These are phyloP conservation scores for Alternaria consortialis DNA, from an alignment of 2,329 filamentous ascomycete species.

Conservation along the genomic window DNA sequence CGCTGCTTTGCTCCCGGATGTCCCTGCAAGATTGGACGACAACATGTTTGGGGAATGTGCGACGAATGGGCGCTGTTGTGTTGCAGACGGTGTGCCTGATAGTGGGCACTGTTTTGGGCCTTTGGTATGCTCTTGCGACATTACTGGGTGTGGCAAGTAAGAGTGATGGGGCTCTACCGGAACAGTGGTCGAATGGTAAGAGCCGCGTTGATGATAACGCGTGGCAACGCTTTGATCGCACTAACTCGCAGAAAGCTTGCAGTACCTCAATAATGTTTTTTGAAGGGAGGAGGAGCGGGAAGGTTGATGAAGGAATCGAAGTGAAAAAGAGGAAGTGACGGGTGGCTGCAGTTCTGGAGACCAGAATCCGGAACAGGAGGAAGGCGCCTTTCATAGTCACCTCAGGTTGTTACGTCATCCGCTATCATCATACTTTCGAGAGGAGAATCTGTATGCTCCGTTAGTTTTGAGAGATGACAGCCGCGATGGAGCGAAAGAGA, in stretches of 20 bases:
- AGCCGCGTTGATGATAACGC: background rate
- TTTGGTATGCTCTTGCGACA: background rate
- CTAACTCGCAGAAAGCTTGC: accelerated
- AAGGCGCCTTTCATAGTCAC: background rate
- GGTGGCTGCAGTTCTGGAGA: background rate
- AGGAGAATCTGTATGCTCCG: too few species aligned
- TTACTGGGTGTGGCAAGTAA: background rate
- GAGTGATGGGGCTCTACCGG: background rate
- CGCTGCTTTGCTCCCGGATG: background rate
- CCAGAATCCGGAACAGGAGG: background rate
- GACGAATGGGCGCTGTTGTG: background rate
- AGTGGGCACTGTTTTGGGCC: background rate
- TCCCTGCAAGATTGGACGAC: background rate
- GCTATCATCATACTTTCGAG: too few species aligned
- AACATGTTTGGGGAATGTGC: constrained; percentile 13
- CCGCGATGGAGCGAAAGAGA: too few species aligned
- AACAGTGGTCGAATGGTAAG: background rate
- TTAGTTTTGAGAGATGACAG: too few species aligned
- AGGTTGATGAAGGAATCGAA: background rate
- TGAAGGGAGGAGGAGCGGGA: background rate
- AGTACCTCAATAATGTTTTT: too few species aligned
- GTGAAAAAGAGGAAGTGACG: background rate
- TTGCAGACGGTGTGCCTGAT: background rate
- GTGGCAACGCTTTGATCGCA: background rate
- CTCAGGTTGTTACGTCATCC: background rate